Evolutionary conservation across 441 rosid species (phyloP).

Genomic region (Adansonia rubrostipa): DNA sequence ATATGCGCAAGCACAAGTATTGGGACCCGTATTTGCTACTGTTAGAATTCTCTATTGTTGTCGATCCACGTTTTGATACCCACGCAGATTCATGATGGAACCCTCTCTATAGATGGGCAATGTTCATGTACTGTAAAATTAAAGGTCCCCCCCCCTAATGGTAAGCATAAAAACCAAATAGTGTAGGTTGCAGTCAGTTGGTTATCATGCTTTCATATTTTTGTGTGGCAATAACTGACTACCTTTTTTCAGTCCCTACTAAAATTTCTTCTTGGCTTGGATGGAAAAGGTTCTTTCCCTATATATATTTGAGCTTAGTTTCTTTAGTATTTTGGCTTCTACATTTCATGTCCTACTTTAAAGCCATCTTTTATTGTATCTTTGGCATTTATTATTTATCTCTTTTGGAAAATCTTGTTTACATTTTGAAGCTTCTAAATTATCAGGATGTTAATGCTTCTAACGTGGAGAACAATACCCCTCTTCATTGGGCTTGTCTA

Average conservation of each 20-base stretch:
- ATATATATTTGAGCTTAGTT: background rate
- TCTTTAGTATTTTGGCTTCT: background rate
- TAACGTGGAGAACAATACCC: conserved; percentile 80
- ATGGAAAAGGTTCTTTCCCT: background rate
- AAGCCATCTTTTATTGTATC: background rate
- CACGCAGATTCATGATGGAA: background rate
- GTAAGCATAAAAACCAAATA: background rate
- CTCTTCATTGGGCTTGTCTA: conserved; percentile 92
- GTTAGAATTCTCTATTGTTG: background rate
- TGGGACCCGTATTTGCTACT: background rate
- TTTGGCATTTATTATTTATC: background rate
- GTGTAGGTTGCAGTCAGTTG: background rate
- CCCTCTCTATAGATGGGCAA: background rate
- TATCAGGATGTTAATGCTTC: conserved; percentile 68
- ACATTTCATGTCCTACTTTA: background rate
- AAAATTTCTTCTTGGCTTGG: background rate
- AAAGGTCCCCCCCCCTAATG: background rate
- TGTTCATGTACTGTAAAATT: background rate
- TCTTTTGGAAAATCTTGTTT: conserved; percentile 6
- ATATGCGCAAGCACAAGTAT: background rate
- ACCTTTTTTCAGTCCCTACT: background rate
- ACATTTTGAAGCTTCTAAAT: conserved; percentile 25
- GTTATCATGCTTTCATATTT: background rate
- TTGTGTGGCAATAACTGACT: background rate
- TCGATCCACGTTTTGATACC: background rate